Conservation (phyloP, 768 basidiomycete species). For the Imleria badia region DNA sequence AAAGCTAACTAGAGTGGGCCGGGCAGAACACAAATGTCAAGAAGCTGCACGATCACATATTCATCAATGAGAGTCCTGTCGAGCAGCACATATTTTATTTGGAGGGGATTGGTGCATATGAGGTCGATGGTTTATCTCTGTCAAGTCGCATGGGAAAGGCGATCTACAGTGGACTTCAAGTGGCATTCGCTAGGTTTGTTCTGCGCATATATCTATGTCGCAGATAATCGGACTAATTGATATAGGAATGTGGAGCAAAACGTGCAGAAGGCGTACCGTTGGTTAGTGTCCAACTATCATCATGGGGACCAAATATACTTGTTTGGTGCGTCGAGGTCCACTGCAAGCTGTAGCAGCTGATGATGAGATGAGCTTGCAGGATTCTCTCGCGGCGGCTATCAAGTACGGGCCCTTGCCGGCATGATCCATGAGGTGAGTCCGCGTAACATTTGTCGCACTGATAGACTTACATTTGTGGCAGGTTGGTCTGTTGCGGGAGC, state of each 20-base stretch:
- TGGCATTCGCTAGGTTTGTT: conserved; percentile 5
- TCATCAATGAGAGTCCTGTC: not conserved
- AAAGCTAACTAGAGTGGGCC: not conserved
- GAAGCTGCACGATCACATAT: conserved; percentile 30
- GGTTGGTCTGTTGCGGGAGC: not conserved
- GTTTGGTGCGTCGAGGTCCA: conserved; percentile 30
- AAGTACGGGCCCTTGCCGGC: conserved; percentile 36
- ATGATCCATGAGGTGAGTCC: conserved; percentile 36
- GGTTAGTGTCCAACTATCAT: not conserved
- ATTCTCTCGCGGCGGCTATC: conserved; percentile 44
- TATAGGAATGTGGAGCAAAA: conserved; percentile 7
- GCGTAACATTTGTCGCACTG: no score
- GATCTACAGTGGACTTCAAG: not conserved
- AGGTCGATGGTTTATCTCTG: not conserved
- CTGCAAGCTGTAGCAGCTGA: not conserved
- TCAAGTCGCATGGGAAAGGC: not conserved
- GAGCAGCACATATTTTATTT: conserved; percentile 30
- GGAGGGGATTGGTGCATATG: conserved; percentile 35
- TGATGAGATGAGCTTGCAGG: conserved; percentile 23
- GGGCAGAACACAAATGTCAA: conserved; percentile 33
- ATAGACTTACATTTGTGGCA: not conserved
- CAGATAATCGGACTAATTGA: not conserved
- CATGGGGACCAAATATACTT: conserved; percentile 32
- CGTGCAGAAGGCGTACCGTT: conserved; percentile 2
- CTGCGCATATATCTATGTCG: not conserved